Conservation (phyloP, 169 alveolate genomes). For the Cryptosporidium felis region DNA sequence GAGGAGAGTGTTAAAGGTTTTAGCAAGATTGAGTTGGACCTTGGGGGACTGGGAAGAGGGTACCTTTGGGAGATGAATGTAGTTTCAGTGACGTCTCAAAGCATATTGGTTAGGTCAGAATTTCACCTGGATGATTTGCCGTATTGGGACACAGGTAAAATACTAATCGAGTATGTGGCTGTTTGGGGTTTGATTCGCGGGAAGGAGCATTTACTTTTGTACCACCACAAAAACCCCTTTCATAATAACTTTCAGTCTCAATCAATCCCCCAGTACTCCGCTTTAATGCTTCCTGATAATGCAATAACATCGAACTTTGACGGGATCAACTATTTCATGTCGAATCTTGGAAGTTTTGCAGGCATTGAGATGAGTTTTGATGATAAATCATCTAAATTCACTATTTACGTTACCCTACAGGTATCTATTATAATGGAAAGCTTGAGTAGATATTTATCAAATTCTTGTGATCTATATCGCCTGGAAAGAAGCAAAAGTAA, state of each 20-base stretch:
- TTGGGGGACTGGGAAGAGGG: constrained; percentile 55
- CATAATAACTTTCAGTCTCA: too few relatives aligned
- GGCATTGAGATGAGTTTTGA: constrained; percentile 33
- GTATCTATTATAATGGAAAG: not conserved
- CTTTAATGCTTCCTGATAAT: not conserved
- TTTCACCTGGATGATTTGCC: constrained; percentile 9
- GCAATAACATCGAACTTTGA: not conserved
- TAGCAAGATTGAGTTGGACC: constrained; percentile 17
- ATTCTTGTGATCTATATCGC: not conserved
- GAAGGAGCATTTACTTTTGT: constrained; percentile 18
- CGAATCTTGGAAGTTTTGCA: constrained; percentile 46
- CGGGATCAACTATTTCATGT: constrained; percentile 45
- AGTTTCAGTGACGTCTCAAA: constrained; percentile 44
- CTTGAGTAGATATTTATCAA: not conserved
- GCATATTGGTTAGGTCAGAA: constrained; percentile 7
- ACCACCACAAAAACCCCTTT: constrained; percentile 63
- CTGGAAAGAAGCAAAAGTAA: not conserved
- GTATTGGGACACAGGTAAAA: constrained; percentile 36
- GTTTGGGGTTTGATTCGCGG: constrained; percentile 39
- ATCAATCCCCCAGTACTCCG: too few relatives aligned
- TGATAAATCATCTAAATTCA: not conserved
- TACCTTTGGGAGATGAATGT: constrained; percentile 44
- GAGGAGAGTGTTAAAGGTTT: not conserved
- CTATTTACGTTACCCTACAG: constrained; percentile 16
- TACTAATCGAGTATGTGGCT: constrained; percentile 50